Evolutionary conservation across 106 monocot species (phyloP), one percentile per base, ranked within the genome.

Genomic region (Chionographis japonica): DNA sequence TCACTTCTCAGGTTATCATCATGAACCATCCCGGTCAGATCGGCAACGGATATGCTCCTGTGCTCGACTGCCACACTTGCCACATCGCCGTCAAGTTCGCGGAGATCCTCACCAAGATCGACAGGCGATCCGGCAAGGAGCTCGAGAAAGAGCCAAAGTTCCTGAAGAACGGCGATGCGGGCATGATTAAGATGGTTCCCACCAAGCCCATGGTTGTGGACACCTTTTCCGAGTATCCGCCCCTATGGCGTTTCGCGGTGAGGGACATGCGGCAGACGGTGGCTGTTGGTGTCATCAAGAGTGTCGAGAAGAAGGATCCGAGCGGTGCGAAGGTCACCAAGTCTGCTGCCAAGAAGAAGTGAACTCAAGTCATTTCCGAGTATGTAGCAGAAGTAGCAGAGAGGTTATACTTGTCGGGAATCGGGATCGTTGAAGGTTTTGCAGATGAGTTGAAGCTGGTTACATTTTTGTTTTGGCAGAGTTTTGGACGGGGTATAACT

Each of bases 11-110:
- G 68, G 68, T 68, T 41, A 68, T 68, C 56, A 68, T 68, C 56
- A 68, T 68, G 68, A 68, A 68, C 68, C 68, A 68, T 40, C 68
- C 68, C 17, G 68, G 68, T 17, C 68, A 68, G 68, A 68, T 68
- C 10, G 68, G 68, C 4, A 68, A 68, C 40, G 68, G 68, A 39
- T 68, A 68, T 57, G 68, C 68, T 17, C 68, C 68, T 16, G 68
- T 68, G 4, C 68, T 68, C 40, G 68, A 68, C 40, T 68, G 68
- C 68, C 68, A 56, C 40, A 68, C 68, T 2, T 68, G 39, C 11
- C 68, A 68, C 56, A 68, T 68, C 56, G 68, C 68, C 41, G 68
- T 68, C 16, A 68, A 68, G 68, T 56, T 68, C 41, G 54, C 68
- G 8, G 68, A 68, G 68, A 68, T 68, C 56, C 40, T 68, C 8